Evolutionary conservation across 2,329 filamentous ascomycete genomes (phyloP).

Genomic region (Colletotrichum sp.): DNA sequence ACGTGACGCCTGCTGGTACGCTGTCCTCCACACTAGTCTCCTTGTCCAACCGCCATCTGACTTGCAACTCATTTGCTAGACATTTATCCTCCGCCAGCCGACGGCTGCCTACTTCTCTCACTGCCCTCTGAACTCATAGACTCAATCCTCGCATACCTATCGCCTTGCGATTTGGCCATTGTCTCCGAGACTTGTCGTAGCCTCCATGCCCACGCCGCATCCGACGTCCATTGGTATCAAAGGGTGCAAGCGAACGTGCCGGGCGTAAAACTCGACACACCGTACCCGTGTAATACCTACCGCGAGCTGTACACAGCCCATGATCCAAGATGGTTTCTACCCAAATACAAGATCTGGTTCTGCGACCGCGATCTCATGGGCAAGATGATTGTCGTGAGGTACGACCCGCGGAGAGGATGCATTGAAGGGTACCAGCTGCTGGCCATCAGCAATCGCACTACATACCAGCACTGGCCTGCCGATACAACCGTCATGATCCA

Average conservation of each 20-base stretch:
- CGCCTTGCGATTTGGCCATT: conserved; percentile 66
- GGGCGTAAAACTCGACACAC: conserved; percentile 52
- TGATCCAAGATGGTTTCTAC: conserved; percentile 84
- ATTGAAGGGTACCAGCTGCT: conserved; percentile 84
- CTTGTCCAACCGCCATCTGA: neutral
- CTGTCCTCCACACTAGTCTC: neutral
- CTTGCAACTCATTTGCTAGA: neutral
- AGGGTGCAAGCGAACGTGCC: conserved; percentile 74
- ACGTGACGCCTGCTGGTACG: neutral
- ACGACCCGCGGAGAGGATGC: conserved; percentile 72
- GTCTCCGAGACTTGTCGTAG: conserved; percentile 66
- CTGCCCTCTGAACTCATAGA: conserved; percentile 80
- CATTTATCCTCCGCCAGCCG: neutral
- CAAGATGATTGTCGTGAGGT: conserved; percentile 77
- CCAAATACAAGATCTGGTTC: conserved; percentile 85
- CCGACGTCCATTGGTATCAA: conserved; percentile 75
- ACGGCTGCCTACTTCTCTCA: conserved; percentile 43
- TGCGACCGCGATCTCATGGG: conserved; percentile 76
- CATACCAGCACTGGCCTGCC: conserved; percentile 67
- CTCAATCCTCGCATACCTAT: conserved; percentile 71
- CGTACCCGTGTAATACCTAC: conserved; percentile 68
- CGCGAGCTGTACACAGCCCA: conserved; percentile 76
- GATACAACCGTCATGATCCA: conserved; percentile 73
- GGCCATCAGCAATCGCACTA: conserved; percentile 62
- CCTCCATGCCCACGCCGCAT: conserved; percentile 63